phyloP scores from a whole-genome alignment of 2,329 filamentous ascomycete species.

The Pyrenochaeta sp. region DNA sequence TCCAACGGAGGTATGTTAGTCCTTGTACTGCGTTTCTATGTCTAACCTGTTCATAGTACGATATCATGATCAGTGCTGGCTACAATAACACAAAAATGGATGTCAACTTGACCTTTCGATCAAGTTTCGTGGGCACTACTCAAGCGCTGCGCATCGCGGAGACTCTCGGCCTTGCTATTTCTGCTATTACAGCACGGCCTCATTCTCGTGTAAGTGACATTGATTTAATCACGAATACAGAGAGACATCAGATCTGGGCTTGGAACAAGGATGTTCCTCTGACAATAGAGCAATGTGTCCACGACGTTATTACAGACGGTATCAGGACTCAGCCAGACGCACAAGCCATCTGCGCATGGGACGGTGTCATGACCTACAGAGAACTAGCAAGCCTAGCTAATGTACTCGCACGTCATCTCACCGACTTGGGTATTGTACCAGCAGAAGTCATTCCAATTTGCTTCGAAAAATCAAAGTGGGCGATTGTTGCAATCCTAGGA shows the following conservation, averaged over 20 bases:
- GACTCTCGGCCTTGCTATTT: too few species aligned
- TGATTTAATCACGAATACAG: too few species aligned
- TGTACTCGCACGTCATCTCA: conserved; percentile 15
- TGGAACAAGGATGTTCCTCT: conserved; percentile 13
- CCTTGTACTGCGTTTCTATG: too few species aligned
- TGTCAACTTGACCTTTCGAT: too few species aligned
- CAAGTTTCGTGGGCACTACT: too few species aligned
- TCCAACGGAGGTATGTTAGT: conserved; percentile 35
- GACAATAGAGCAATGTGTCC: conserved; percentile 12
- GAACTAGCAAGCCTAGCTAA: conserved; percentile 16
- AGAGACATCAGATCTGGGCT: conserved; percentile 12
- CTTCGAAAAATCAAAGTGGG: conserved; percentile 27
- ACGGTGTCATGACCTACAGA: conserved; percentile 21
- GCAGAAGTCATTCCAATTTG: conserved; percentile 14
- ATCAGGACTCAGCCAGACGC: conserved; percentile 11
- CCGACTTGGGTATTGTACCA: conserved; percentile 7
- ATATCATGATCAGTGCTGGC: too few species aligned
- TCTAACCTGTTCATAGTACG: too few species aligned
- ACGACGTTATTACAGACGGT: conserved; percentile 8
- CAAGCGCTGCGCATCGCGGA: too few species aligned
- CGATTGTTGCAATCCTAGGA: conserved; percentile 49
- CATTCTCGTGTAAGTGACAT: too few species aligned
- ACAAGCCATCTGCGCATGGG: conserved; percentile 17
- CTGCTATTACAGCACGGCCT: conserved; percentile 27
- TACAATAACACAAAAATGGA: too few species aligned